Conservation (phyloP, 2,329 filamentous ascomycete genomes). For the Rhynchosporium graminicola region DNA sequence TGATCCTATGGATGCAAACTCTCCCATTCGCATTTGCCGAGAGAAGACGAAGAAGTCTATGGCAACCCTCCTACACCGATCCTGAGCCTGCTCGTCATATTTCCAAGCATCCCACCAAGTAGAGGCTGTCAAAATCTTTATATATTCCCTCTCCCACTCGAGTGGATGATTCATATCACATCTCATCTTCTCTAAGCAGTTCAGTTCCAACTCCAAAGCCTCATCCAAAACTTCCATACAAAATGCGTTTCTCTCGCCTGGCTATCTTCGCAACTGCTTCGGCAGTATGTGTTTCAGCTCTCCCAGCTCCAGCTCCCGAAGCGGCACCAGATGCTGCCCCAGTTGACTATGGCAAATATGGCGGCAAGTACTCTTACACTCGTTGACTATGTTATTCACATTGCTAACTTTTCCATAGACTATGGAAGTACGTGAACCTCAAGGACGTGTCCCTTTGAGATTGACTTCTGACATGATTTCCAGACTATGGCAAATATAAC, state of each 20-base stretch:
- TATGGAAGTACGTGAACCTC: constrained; percentile 14
- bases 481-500: constrained; percentile 23
- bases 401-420: not conserved
- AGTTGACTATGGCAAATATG: constrained; percentile 25
- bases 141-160: constrained; percentile 3
- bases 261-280: constrained; percentile 27
- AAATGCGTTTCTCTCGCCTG: constrained; percentile 16
- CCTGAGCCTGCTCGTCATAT: not conserved
- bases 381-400: not conserved
- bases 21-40: not conserved
- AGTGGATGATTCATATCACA: not conserved
- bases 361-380: constrained; percentile 5
- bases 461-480: not conserved
- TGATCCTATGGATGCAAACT: not conserved
- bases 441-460: too few species aligned
- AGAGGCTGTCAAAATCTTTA: not conserved
- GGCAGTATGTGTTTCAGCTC: constrained; percentile 23
- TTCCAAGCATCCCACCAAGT: not conserved
- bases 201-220: not conserved
- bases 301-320: constrained; percentile 23
- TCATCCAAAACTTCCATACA: not conserved
- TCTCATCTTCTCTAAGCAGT: not conserved
- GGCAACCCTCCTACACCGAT: not conserved
- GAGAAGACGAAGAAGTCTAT: not conserved
- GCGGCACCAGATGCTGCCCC: constrained; percentile 8